Percentiles rank a stretch among this genome's conserved stretches.
These are phyloP conservation scores for Claviceps digitariae DNA, from an alignment of 2,329 filamentous ascomycete genomes.

Conservation along the genomic window DNA sequence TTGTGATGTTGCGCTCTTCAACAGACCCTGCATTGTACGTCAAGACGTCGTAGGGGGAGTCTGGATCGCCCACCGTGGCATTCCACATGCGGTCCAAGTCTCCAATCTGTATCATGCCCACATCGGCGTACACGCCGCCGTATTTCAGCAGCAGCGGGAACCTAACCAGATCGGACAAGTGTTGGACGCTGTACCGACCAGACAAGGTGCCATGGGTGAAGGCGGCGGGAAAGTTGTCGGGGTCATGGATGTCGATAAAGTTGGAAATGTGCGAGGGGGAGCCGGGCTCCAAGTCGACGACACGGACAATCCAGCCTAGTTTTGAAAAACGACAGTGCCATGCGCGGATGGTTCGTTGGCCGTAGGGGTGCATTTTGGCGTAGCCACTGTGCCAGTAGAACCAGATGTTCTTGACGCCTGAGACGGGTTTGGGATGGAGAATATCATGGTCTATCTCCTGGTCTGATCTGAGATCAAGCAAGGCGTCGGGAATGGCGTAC, in stretches of 20 bases:
- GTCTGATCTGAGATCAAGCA: constrained; percentile 33
- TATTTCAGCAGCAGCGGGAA: constrained; percentile 42
- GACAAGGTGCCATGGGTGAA: constrained; percentile 34
- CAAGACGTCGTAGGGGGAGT: constrained; percentile 32
- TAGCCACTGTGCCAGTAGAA: constrained; percentile 45
- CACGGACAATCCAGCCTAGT: constrained; percentile 38
- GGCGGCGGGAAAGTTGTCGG: constrained; percentile 30
- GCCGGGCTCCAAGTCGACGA: constrained; percentile 29
- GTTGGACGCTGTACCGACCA: constrained; percentile 37
- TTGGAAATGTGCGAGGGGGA: constrained; percentile 35
- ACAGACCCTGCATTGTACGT: constrained; percentile 28
- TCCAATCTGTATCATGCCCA: constrained; percentile 42
- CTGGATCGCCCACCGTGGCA: constrained; percentile 30
- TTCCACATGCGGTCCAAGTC: constrained; percentile 41
- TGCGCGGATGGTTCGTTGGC: constrained; percentile 36
- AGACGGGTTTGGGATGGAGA: constrained; percentile 23
- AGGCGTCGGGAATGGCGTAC: constrained; percentile 23
- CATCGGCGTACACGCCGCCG: constrained; percentile 45
- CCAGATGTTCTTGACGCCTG: constrained; percentile 39
- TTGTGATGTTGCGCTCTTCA: constrained; percentile 25
- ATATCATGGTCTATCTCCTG: constrained; percentile 29
- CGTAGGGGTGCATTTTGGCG: constrained; percentile 33
- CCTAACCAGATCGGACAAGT: constrained; percentile 44
- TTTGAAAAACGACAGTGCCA: constrained; percentile 39
- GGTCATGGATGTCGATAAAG: constrained; percentile 32